These are phyloP conservation scores for Populus simonii DNA, from an alignment of 345 rosid genomes.

Conservation along the genomic window DNA sequence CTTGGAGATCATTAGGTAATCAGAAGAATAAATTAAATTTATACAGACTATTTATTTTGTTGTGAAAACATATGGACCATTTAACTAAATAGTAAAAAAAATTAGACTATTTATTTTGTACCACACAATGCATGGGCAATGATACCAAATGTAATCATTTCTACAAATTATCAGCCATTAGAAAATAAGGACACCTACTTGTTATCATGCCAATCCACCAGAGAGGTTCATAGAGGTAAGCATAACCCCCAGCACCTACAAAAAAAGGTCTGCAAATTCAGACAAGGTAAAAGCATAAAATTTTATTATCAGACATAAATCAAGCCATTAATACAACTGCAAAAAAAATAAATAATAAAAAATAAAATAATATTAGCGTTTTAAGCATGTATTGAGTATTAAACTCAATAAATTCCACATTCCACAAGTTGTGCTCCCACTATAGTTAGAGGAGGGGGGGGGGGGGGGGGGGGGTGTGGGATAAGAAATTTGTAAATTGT, in stretches of 20 bases:
- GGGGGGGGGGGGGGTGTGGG: no score
- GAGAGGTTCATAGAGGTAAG: constrained; percentile 25
- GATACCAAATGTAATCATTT: neutral
- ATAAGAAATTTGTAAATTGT: no score
- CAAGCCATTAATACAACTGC: neutral
- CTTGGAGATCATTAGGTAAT: neutral
- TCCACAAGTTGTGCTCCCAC: neutral
- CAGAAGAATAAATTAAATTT: neutral
- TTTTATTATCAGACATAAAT: neutral
- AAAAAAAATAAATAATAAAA: neutral
- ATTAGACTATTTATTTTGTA: neutral
- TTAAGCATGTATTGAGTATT: neutral
- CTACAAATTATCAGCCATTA: neutral
- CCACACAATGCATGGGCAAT: neutral
- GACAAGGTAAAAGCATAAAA: neutral
- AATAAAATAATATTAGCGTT: neutral
- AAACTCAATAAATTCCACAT: neutral
- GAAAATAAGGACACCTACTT: constrained; percentile 3
- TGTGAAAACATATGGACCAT: neutral
- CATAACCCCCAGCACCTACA: constrained; percentile 26
- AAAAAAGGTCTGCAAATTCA: neutral
- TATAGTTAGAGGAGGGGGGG: neutral
- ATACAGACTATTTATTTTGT: neutral
- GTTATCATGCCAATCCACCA: constrained; percentile 31
- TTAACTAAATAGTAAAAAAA: neutral